Percentiles rank a stretch among this genome's conserved stretches.
Conservation (phyloP, 2,329 filamentous ascomycete species). For the Leptoxyphium fumago region DNA sequence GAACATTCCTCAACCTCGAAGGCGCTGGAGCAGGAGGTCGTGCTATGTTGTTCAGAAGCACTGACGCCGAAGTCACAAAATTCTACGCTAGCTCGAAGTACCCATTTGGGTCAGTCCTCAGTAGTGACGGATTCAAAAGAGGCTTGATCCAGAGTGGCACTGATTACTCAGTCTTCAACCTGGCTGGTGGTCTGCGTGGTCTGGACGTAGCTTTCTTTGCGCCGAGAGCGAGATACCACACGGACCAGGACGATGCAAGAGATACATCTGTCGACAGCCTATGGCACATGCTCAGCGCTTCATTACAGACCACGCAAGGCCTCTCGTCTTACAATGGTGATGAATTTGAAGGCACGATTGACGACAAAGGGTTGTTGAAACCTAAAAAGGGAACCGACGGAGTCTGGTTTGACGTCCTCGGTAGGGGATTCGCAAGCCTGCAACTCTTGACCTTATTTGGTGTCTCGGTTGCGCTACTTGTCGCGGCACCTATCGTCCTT, state of each 20-base stretch:
- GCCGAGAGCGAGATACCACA: conserved; percentile 79
- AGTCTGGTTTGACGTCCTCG: conserved; percentile 93
- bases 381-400: conserved; percentile 46
- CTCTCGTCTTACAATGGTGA: conserved; percentile 55
- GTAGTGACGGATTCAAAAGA: conserved; percentile 67
- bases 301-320: conserved; percentile 57
- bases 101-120: conserved; percentile 74
- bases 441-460: conserved; percentile 73
- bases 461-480: conserved; percentile 68
- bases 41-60: conserved; percentile 74
- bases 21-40: conserved; percentile 84
- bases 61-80: conserved; percentile 70
- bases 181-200: conserved; percentile 65
- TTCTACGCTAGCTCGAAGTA: conserved; percentile 58
- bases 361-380: conserved; percentile 45
- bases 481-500: conserved; percentile 62
- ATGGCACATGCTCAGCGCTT: conserved; percentile 90
- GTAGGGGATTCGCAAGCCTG: conserved; percentile 63
- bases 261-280: conserved; percentile 59
- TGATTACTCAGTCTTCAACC: conserved; percentile 74
- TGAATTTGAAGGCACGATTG: conserved; percentile 47
- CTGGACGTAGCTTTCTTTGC: conserved; percentile 86
- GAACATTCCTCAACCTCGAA: conserved; percentile 88
- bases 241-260: conserved; percentile 67
- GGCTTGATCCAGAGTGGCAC: conserved; percentile 73